A percentile compares a stretch with the other conserved stretches of the same genome.
phyloP scores from a whole-genome alignment of 2,329 filamentous ascomycete genomes.

The Trichoderma citrinoviride region DNA sequence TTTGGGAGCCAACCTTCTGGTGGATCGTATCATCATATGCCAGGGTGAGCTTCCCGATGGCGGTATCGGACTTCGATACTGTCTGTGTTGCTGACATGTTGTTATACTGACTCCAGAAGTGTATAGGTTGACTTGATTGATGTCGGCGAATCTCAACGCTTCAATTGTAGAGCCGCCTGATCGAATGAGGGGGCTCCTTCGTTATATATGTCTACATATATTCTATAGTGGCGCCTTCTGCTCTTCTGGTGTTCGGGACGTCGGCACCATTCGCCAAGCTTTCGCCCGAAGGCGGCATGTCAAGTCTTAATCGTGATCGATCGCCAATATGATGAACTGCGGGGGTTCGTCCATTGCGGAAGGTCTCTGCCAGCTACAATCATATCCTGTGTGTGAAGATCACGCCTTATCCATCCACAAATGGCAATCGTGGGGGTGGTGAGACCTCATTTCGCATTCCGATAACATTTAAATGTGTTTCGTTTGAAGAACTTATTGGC shows the following conservation, averaged over 20 bases:
- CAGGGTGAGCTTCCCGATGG: constrained; percentile 1
- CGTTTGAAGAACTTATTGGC: background rate
- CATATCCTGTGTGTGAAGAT: background rate
- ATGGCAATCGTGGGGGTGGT: constrained; percentile 1
- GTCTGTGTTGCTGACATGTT: constrained; percentile 14
- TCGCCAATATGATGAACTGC: constrained; percentile 16
- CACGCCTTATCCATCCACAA: constrained; percentile 2
- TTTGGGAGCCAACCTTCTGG: background rate
- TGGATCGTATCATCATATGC: constrained; percentile 15
- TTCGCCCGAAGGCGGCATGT: background rate
- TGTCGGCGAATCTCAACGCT: background rate
- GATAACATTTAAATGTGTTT: background rate
- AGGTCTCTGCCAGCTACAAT: background rate
- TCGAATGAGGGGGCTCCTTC: background rate
- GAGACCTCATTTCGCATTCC: background rate
- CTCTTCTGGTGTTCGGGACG: background rate
- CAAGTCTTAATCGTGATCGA: background rate
- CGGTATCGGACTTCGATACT: background rate
- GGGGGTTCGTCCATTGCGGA: background rate
- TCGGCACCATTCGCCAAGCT: background rate
- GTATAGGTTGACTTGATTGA: too few species aligned
- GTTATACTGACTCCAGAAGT: background rate
- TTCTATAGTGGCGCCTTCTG: background rate
- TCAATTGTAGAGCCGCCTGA: background rate
- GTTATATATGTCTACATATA: background rate